Conservation (phyloP, 2,329 filamentous ascomycete genomes). For the Leptosphaerulina australis region DNA sequence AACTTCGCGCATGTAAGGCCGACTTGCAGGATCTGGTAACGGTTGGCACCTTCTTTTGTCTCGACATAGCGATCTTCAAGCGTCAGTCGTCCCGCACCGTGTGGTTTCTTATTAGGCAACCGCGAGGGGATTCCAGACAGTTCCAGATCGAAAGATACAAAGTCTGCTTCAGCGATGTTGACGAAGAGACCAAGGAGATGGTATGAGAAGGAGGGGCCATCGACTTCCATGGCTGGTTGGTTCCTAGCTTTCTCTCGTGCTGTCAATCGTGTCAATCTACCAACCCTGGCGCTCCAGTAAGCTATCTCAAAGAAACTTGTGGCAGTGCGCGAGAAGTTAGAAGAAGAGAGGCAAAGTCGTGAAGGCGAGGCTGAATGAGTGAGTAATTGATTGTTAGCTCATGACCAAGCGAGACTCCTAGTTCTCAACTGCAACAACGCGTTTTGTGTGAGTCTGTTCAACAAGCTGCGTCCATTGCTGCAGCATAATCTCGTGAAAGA, state of each 20-base stretch:
- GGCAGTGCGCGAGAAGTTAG: not conserved
- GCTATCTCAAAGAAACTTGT: too few relatives aligned
- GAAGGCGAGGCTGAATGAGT: slow-evolving; percentile 2
- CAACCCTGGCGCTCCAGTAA: too few relatives aligned
- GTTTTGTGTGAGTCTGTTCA: not conserved
- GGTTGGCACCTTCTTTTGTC: slow-evolving; percentile 64
- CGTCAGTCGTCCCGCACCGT: slow-evolving; percentile 51
- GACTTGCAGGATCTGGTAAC: slow-evolving; percentile 68
- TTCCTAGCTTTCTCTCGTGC: not conserved
- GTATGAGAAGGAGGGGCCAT: slow-evolving; percentile 55
- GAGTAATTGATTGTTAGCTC: slow-evolving; percentile 17
- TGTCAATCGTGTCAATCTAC: not conserved
- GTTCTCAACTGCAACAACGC: not conserved
- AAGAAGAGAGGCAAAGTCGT: not conserved
- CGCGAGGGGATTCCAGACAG: slow-evolving; percentile 65
- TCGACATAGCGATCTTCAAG: slow-evolving; percentile 68
- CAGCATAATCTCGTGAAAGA: not conserved
- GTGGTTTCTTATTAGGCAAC: slow-evolving; percentile 47
- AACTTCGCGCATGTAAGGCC: slow-evolving; percentile 70
- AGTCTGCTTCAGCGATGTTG: slow-evolving; percentile 63
- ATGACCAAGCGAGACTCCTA: slow-evolving; percentile 13
- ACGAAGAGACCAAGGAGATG: slow-evolving; percentile 62
- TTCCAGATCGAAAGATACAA: slow-evolving; percentile 70
- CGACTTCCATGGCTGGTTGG: slow-evolving; percentile 61
- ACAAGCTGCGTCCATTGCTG: not conserved